Percentiles rank a stretch among this genome's conserved stretches.
phyloP scores from a whole-genome alignment of 805 yeast genomes.

The Crinitomyces ghanaensis region DNA sequence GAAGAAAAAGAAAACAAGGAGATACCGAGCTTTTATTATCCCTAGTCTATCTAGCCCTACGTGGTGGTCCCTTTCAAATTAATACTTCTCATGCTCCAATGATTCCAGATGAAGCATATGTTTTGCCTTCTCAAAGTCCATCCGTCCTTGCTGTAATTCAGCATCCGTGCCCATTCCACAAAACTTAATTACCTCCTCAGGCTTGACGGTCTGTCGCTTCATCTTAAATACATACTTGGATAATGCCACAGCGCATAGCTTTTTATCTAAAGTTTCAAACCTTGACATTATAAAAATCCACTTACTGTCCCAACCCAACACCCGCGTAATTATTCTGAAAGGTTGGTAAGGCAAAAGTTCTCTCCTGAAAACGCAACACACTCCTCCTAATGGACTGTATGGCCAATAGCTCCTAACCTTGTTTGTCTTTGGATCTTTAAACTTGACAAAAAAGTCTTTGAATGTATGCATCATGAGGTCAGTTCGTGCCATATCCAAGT shows the following conservation, averaged over 20 bases:
- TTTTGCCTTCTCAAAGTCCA: slow-evolving; percentile 18
- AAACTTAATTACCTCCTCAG: slow-evolving; percentile 43
- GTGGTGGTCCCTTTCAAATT: no score
- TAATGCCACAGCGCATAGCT: slow-evolving; percentile 45
- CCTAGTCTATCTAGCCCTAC: no score
- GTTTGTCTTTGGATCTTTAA: slow-evolving; percentile 25
- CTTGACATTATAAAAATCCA: slow-evolving; percentile 68
- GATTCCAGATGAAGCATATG: slow-evolving; percentile 17
- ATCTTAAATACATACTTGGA: slow-evolving; percentile 76
- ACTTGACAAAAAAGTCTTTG: slow-evolving; percentile 41
- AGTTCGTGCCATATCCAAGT: slow-evolving; percentile 69
- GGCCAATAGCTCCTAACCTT: slow-evolving; percentile 31
- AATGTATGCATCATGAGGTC: slow-evolving; percentile 47
- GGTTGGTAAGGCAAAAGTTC: slow-evolving; percentile 60
- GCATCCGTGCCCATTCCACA: slow-evolving; percentile 47
- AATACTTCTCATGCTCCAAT: slow-evolving; percentile 7
- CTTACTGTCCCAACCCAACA: slow-evolving; percentile 77
- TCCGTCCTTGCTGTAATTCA: slow-evolving; percentile 14
- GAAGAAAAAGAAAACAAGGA: no score
- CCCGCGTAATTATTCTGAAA: slow-evolving; percentile 44
- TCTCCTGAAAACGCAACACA: slow-evolving; percentile 52
- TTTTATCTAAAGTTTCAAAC: slow-evolving; percentile 35
- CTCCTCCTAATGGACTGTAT: slow-evolving; percentile 68
- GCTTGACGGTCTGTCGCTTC: slow-evolving; percentile 64
- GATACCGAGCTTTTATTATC: no score